Base-by-base conservation (phyloP, 495 filamentous ascomycete genomes). In the Opeltia flavorubescens region DNA sequence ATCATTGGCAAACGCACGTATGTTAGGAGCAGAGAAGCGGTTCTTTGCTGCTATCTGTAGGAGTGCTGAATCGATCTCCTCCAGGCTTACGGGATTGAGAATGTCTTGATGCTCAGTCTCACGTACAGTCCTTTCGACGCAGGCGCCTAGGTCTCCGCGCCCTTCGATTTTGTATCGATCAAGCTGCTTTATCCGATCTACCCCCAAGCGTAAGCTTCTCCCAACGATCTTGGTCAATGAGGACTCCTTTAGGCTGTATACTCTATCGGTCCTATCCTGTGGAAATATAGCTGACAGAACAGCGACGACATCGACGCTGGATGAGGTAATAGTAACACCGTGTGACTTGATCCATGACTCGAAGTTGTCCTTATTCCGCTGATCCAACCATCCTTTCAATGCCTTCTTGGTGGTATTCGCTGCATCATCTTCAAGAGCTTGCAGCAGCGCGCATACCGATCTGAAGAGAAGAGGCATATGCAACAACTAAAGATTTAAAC, bases 221-320 rank as follows among this genome's bases (percentile, higher is more conserved):
- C 74, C 76, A 9, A 94, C 70, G 15, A 81, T 67, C 24, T 67
- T 68, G 29, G 78, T 74, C 1, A 94, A 66, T 2, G 66, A 69
- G 11, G 60, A 60, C 13, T 72, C 69, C 50, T 83, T 72, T 1
- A 91, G 62, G 47, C 64, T 66, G 58, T 87, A 94, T 7, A 86
- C 80, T 20, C 86, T 71, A 57, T 94, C 87, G 0, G 71, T 72
- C 46, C 85, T 69, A 54, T 74, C 79, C 49, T 84, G 78, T 0
- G 87, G 87, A 15, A 88, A 72, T 12, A 94, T 65, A 24, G 78
- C 76, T 3, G 81, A 86, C 0, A 91, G 68, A 18, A 91, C 62
- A 0, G 80, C 78, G 2, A 73, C 61, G 28, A 59, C 62, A 50
- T 79, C 67, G 2, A 74, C 73, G 38, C 67, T 62, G 3, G 67